Evolutionary conservation across 192 early-diverging fungal genomes (phyloP).

Genomic region (Thoreauomyces humboldtii): DNA sequence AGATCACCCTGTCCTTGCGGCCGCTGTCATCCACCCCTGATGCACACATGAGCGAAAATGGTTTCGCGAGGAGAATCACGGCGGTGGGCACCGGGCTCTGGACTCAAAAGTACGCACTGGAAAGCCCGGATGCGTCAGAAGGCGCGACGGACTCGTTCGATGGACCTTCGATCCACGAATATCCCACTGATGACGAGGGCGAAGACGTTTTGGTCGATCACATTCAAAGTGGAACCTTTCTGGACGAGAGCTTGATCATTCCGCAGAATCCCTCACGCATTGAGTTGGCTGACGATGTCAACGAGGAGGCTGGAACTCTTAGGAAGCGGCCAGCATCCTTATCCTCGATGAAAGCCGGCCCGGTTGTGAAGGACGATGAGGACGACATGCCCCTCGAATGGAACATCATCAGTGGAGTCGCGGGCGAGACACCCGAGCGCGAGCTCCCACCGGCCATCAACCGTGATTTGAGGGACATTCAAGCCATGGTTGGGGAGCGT

Average conservation of each 20-base stretch:
- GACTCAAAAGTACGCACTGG: constrained; percentile 9
- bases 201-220: not conserved
- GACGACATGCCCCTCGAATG: constrained; percentile 45
- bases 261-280: not conserved
- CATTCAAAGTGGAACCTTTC: not conserved
- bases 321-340: constrained; percentile 3
- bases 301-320: not conserved
- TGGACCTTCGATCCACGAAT: not conserved
- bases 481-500: constrained; percentile 37
- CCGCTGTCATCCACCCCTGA: constrained; percentile 5
- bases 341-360: constrained; percentile 19
- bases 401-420: constrained; percentile 39
- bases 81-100: too few relatives aligned
- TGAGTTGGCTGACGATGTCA: not conserved
- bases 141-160: not conserved
- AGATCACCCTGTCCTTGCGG: not conserved
- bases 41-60: not conserved
- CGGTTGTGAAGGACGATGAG: constrained; percentile 55
- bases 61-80: not conserved
- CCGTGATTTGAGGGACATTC: not conserved
- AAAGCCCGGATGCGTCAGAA: constrained; percentile 11
- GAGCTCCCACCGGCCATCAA: constrained; percentile 4
- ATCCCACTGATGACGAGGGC: constrained; percentile 3
- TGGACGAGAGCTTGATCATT: not conserved
- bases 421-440: constrained; percentile 40